phyloP scores from a whole-genome alignment of 768 basidiomycete species.

The Lanmaoa pseudosensibilis region DNA sequence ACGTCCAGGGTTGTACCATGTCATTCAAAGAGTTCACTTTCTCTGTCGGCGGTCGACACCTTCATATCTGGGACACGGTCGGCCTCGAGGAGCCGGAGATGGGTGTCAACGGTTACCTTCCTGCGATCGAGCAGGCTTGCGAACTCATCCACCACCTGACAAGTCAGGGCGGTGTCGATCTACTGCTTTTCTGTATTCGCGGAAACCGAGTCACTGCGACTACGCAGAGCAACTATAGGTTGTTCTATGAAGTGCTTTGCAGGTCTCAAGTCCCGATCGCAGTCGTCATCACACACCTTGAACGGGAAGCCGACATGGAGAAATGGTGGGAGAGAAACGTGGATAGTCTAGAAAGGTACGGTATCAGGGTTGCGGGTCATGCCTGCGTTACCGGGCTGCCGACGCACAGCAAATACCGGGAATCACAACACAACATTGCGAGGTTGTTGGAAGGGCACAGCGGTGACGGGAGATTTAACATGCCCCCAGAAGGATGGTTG shows the following conservation, averaged over 20 bases:
- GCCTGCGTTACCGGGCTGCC: conserved; percentile 40
- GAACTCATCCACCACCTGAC: conserved; percentile 35
- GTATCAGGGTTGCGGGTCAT: conserved; percentile 30
- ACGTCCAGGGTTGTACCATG: conserved; percentile 40
- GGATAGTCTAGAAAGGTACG: conserved; percentile 21
- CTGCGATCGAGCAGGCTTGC: conserved; percentile 32
- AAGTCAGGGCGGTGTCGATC: conserved; percentile 36
- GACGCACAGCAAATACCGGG: conserved; percentile 28
- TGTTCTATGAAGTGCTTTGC: conserved; percentile 46
- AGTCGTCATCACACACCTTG: conserved; percentile 41
- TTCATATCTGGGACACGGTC: conserved; percentile 36
- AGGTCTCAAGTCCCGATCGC: conserved; percentile 31
- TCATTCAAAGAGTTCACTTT: conserved; percentile 29
- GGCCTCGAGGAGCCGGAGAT: conserved; percentile 36
- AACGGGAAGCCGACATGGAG: conserved; percentile 36
- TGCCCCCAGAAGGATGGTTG: conserved; percentile 29
- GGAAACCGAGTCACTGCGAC: conserved; percentile 41
- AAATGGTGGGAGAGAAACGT: conserved; percentile 35
- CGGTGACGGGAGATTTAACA: conserved; percentile 20
- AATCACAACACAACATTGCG: conserved; percentile 21
- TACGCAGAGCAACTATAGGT: conserved; percentile 39
- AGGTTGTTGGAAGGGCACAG: conserved; percentile 15
- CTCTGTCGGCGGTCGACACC: conserved; percentile 12
- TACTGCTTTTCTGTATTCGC: conserved; percentile 44
- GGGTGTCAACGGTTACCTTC: conserved; percentile 26